phyloP scores from a whole-genome alignment of 1,139 yeast species.

The Citeromyces siamensis region DNA sequence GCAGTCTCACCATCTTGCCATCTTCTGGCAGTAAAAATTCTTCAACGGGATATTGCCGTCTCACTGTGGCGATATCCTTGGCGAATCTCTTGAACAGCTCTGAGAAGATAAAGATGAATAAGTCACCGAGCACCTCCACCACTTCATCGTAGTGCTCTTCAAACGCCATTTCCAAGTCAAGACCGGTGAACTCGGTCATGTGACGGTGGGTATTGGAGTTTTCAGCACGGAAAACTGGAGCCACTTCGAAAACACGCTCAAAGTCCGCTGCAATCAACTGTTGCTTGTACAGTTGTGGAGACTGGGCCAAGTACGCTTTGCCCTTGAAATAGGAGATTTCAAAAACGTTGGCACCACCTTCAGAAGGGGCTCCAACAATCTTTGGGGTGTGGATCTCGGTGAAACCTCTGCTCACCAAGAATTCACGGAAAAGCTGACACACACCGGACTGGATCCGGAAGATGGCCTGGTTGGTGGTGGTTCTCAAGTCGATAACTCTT shows the following conservation, averaged over 20 bases:
- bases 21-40: constrained; percentile 87
- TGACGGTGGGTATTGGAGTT: constrained; percentile 98
- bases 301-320: constrained; percentile 89
- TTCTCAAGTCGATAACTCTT: constrained; percentile 92
- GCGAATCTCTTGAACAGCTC: constrained; percentile 72
- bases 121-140: constrained; percentile 67
- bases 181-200: constrained; percentile 96
- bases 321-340: constrained; percentile 88
- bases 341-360: constrained; percentile 96
- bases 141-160: constrained; percentile 98
- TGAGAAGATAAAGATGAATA: constrained; percentile 80
- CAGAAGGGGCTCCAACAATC: constrained; percentile 89
- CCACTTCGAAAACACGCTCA: constrained; percentile 90
- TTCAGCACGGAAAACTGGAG: constrained; percentile 98
- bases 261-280: constrained; percentile 97
- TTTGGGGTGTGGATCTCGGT: constrained; percentile 95
- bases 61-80: constrained; percentile 77
- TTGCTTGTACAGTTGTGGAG: constrained; percentile 96
- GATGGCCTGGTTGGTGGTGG: constrained; percentile 94
- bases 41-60: constrained; percentile 95
- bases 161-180: constrained; percentile 96
- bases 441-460: constrained; percentile 91
- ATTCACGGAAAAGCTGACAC: constrained; percentile 81
- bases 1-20: constrained; percentile 84
- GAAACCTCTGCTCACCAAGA: constrained; percentile 53